Base-by-base conservation (phyloP, 352 stramenopile genomes). In the Pythium coloratum region DNA sequence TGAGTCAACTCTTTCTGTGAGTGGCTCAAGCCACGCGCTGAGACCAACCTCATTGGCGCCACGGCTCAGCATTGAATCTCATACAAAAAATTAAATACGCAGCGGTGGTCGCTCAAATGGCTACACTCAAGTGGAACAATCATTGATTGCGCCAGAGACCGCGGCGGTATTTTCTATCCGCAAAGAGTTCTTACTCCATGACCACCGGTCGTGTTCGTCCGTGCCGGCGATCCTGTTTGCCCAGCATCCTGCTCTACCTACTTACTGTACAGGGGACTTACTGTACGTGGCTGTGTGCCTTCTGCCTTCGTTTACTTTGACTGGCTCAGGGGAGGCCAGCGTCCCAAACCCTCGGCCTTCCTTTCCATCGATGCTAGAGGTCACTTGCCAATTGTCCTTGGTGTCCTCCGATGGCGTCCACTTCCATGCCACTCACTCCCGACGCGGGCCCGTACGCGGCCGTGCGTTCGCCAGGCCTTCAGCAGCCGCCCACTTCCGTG, bases 1-100 rank as follows among this genome's bases (percentile, higher is more conserved):
- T 38, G 33, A 55, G 24, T 55, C 49, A 36, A 6, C 2, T n/a
- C 14, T 6, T 6, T 33, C 1, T 14, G 9, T 55, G n/a, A 55
- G 47, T 55, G 49, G 49, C 24, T 36, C 24, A 24, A 5, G 49
- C 24, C 49, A 55, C 49, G 49, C 49, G 49, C 49, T 55, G 49
- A 55, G 49, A 55, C 49, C 49, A 10, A 42, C 36, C 36, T 14
- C 36, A 42, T 42, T 42, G 36, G 36, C 9, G 36, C 36, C 36
- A 42, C 36, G 36, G 36, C 36, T 42, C 36, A 42, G 36, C 36
- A 14, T 42, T 2, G 36, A 16, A 14, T 14, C 16, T 10, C 8
- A 42, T 42, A 42, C 36, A n/a, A 42, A 42, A 42, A 10, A 42
- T 42, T 42, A 42, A 42, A 42, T 42, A 42, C 7, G 36, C 36